Evolutionary conservation across 805 yeast genomes (phyloP).

Genomic region (Saccharomyces eubayanus): DNA sequence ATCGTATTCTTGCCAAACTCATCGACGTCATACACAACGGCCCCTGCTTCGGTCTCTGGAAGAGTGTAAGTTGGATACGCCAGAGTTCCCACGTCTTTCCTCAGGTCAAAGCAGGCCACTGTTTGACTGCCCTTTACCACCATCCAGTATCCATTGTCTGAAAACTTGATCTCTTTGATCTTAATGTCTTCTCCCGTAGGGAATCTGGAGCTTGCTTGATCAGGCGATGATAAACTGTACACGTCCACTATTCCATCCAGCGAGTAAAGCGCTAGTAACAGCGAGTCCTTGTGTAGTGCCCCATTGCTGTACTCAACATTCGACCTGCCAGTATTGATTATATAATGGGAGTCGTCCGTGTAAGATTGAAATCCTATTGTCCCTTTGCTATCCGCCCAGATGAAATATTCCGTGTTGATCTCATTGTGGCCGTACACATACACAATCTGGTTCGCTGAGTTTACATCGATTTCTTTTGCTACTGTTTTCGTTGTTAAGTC

Average conservation of each 20-base stretch:
- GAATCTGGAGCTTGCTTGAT: conserved; percentile 7
- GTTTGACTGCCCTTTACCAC: conserved; percentile 12
- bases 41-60: conserved; percentile 5
- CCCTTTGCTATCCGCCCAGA: conserved; percentile 15
- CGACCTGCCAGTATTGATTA: not conserved
- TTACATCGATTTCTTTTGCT: not conserved
- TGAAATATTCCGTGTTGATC: conserved; percentile 10
- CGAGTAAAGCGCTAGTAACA: conserved; percentile 24
- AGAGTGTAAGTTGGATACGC: conserved; percentile 4
- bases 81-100: conserved; percentile 18
- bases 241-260: conserved; percentile 3
- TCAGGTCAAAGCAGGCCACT: conserved; percentile 21
- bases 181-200: conserved; percentile 8
- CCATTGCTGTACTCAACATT: conserved; percentile 1
- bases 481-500: not conserved
- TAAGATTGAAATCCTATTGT: conserved; percentile 8
- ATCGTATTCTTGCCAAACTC: conserved; percentile 4
- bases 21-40: conserved; percentile 1
- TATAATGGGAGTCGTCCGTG: not conserved
- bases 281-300: conserved; percentile 34
- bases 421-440: conserved; percentile 10
- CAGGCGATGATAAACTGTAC: conserved; percentile 10
- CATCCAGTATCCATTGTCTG: conserved; percentile 30
- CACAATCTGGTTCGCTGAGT: conserved; percentile 6
- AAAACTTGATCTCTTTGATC: conserved; percentile 14